Percentiles rank a stretch among this genome's conserved stretches.
These are phyloP conservation scores for Phytophthora fragariae DNA, from an alignment of 352 stramenopile species.

Conservation along the genomic window DNA sequence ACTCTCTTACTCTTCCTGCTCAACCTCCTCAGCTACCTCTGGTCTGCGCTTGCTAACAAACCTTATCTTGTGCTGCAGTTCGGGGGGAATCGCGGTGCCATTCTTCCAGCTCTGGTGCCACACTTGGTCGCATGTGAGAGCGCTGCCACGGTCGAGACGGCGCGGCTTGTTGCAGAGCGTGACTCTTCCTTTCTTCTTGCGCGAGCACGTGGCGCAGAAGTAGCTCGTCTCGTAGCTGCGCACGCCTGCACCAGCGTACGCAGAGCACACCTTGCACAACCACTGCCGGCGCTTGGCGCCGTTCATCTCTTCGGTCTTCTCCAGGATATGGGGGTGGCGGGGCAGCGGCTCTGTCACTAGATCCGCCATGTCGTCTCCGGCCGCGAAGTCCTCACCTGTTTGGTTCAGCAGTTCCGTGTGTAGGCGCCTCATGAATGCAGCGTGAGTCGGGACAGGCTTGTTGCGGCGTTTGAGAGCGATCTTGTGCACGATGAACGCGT, in stretches of 20 bases:
- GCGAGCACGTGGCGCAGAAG: slow-evolving; percentile 16
- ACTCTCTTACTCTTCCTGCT: neutral
- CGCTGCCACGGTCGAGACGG: neutral
- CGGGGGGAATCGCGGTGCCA: slow-evolving; percentile 2
- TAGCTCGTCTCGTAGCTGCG: slow-evolving; percentile 32
- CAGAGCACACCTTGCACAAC: slow-evolving; percentile 34
- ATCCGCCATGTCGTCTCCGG: neutral
- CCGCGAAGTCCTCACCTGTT: slow-evolving; percentile 14
- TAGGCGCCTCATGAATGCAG: neutral
- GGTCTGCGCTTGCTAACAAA: slow-evolving; percentile 14
- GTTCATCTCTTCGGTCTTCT: slow-evolving; percentile 27
- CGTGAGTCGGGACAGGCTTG: neutral
- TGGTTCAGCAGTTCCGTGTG: slow-evolving; percentile 18
- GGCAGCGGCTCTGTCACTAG: slow-evolving; percentile 14
- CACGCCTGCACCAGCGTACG: slow-evolving; percentile 8
- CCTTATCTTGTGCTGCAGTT: slow-evolving; percentile 20
- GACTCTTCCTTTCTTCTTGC: slow-evolving; percentile 10
- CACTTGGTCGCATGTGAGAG: slow-evolving; percentile 13
- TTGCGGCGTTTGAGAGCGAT: neutral
- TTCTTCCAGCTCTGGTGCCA: slow-evolving; percentile 36
- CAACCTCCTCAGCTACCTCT: neutral
- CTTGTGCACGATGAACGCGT: slow-evolving; percentile 30
- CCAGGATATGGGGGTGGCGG: neutral
- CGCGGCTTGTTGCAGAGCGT: slow-evolving; percentile 20
- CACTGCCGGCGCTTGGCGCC: slow-evolving; percentile 28